A percentile compares a stretch with the other conserved stretches of the same genome.
These are phyloP conservation scores for Arctium lappa DNA, from an alignment of 129 eudicot genomes.

Conservation along the genomic window DNA sequence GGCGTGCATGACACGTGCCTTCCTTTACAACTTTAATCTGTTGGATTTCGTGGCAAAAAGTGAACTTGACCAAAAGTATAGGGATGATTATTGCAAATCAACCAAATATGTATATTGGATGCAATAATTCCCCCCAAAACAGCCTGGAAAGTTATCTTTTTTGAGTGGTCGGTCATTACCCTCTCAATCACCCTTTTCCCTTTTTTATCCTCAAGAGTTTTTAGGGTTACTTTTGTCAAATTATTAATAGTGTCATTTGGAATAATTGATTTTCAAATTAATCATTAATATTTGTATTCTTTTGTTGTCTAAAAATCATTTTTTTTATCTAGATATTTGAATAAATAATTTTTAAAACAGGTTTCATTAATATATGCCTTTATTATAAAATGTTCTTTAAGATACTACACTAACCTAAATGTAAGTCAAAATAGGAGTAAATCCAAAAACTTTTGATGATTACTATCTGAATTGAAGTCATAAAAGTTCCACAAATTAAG, in stretches of 20 bases:
- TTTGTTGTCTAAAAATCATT: neutral
- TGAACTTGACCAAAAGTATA: neutral
- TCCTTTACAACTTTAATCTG: neutral
- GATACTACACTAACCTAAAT: neutral
- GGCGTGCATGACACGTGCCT: constrained; percentile 5
- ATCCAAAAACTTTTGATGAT: constrained; percentile 5
- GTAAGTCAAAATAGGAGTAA: neutral
- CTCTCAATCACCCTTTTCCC: constrained; percentile 2
- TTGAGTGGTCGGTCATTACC: constrained; percentile 30
- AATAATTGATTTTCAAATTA: neutral
- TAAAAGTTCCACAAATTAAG: neutral
- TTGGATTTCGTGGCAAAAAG: neutral
- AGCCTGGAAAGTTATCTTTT: constrained; percentile 29
- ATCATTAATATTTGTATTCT: neutral
- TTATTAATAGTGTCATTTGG: neutral
- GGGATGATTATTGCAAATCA: neutral
- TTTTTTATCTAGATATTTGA: neutral
- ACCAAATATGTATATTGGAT: neutral
- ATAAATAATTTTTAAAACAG: neutral
- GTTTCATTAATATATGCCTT: neutral
- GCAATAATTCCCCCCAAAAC: constrained; percentile 14
- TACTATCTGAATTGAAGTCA: neutral
- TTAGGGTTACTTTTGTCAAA: constrained; percentile 14
- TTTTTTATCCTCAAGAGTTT: constrained; percentile 16
- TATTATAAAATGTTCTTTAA: neutral